Percentiles rank a stretch among this genome's conserved stretches.
Conservation (phyloP, 257 asterid genomes). For the Oldenlandia corymbosa region DNA sequence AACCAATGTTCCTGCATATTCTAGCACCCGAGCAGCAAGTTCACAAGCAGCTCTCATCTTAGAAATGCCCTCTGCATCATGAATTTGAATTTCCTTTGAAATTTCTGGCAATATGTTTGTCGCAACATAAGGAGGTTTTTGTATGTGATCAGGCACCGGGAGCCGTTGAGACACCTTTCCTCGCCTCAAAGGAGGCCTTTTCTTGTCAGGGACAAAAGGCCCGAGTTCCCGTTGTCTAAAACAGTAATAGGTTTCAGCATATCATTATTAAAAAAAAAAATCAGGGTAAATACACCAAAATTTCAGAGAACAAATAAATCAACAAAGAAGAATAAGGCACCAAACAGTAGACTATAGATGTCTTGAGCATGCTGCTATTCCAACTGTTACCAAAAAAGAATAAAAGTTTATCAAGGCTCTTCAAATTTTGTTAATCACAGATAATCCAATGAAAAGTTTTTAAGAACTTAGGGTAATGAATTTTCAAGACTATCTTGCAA, state of each 20-base stretch:
- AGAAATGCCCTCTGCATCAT: slow-evolving; percentile 69
- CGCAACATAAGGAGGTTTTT: slow-evolving; percentile 71
- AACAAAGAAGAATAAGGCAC: neutral
- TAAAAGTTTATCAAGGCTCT: no score
- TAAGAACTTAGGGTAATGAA: no score
- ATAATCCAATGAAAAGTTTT: no score
- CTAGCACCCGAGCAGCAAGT: slow-evolving; percentile 90
- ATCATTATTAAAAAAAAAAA: neutral
- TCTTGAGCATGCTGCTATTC: neutral
- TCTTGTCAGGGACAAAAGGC: slow-evolving; percentile 41
- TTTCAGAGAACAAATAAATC: neutral
- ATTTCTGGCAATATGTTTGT: slow-evolving; percentile 66
- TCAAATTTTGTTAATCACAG: no score
- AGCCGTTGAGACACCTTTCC: slow-evolving; percentile 81
- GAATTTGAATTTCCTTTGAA: slow-evolving; percentile 61
- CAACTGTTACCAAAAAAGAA: neutral
- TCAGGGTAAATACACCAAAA: neutral
- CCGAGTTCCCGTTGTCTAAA: slow-evolving; percentile 74
- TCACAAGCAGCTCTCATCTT: slow-evolving; percentile 88
- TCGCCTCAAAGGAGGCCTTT: slow-evolving; percentile 77
- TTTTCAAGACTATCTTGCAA: no score
- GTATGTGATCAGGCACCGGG: slow-evolving; percentile 84
- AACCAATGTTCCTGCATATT: slow-evolving; percentile 80
- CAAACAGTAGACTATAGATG: neutral
- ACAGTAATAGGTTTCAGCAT: slow-evolving; percentile 7